These are phyloP conservation scores for Emergomyces orientalis DNA, from an alignment of 2,329 filamentous ascomycete genomes.

Conservation along the genomic window DNA sequence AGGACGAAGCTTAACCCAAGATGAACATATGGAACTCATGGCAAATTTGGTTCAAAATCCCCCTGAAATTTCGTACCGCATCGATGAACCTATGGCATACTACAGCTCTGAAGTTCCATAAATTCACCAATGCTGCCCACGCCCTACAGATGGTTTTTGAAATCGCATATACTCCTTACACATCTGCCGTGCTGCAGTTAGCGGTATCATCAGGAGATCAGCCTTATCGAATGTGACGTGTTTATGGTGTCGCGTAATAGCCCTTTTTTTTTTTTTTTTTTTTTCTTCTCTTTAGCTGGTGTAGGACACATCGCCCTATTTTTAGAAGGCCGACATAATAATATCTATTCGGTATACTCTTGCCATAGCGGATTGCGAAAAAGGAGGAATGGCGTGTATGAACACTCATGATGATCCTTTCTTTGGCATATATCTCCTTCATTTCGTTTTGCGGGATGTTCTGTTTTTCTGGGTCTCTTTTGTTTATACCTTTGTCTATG, in stretches of 20 bases:
- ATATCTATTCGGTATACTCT: background rate
- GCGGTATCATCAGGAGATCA: background rate
- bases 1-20: constrained; percentile 61
- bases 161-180: background rate
- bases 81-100: constrained; percentile 34
- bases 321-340: background rate
- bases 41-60: constrained; percentile 58
- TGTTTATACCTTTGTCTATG: background rate
- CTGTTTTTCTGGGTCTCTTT: background rate
- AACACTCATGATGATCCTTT: background rate
- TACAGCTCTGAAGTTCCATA: constrained; percentile 28
- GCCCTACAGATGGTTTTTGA: background rate
- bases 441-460: background rate
- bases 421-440: background rate
- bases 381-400: background rate
- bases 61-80: constrained; percentile 36
- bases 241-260: background rate
- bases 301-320: background rate
- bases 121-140: background rate
- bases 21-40: constrained; percentile 78
- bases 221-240: background rate
- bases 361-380: background rate
- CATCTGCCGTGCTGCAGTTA: background rate
- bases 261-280: background rate
- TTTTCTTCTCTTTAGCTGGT: background rate